phyloP scores from a whole-genome alignment of 192 early-diverging fungal species.

The Rhizophlyctis rosea region DNA sequence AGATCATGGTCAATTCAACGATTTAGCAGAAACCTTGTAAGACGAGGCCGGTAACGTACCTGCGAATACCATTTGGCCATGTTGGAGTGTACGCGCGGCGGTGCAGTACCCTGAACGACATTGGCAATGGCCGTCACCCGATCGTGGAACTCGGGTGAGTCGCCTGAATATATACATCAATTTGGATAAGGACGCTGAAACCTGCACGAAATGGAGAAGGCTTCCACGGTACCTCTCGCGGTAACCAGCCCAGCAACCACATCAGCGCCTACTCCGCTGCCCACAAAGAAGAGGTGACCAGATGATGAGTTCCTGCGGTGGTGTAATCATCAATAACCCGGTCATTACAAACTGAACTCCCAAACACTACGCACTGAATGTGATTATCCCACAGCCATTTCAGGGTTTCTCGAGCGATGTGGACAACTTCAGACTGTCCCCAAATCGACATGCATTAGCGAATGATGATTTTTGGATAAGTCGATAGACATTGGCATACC shows the following conservation, averaged over 20 bases:
- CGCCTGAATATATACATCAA: background rate
- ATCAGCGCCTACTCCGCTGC: constrained; percentile 7
- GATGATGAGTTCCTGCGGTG: background rate
- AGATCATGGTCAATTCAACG: no score
- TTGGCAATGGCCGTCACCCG: background rate
- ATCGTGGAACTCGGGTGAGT: background rate
- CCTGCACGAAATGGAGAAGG: background rate
- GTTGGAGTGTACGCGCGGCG: background rate
- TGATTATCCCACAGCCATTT: constrained; percentile 24
- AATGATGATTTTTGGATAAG: background rate
- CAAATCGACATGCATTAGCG: background rate
- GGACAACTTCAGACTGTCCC: constrained; percentile 1
- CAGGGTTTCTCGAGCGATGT: constrained; percentile 10
- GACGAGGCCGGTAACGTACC: constrained; percentile 6
- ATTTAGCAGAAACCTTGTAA: no score
- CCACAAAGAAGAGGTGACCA: constrained; percentile 11
- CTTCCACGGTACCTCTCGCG: constrained; percentile 3
- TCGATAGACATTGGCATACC: constrained; percentile 2
- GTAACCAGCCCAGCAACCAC: constrained; percentile 10
- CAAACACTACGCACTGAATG: background rate
- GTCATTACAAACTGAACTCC: background rate
- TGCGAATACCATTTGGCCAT: constrained; percentile 9
- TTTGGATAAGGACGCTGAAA: background rate
- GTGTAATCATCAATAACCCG: background rate
- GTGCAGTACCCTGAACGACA: background rate